These are phyloP conservation scores for Micractinium conductrix DNA, from an alignment of 139 green algal species.

Conservation along the genomic window DNA sequence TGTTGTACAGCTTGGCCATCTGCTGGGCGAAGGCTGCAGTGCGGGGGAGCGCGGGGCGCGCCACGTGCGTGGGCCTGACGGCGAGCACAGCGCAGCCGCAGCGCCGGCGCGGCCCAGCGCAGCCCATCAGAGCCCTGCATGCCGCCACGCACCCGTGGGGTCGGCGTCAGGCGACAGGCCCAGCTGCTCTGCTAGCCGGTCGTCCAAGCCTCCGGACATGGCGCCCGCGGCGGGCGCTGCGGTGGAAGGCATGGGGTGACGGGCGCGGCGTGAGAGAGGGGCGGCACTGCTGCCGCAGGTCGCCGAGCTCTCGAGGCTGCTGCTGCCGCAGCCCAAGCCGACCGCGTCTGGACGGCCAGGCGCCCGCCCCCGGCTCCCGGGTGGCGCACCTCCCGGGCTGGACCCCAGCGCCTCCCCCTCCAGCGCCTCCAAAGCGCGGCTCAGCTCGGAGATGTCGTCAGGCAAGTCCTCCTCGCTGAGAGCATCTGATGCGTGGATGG, in stretches of 20 bases:
- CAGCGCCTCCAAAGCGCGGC: conserved; percentile 34
- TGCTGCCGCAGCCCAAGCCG: too few species aligned
- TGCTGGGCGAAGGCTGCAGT: conserved; percentile 19
- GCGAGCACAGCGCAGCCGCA: too few species aligned
- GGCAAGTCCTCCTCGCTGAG: conserved; percentile 28
- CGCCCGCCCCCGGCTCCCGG: too few species aligned
- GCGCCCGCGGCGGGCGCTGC: not conserved
- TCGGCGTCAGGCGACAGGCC: conserved; percentile 19
- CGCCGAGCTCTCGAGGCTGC: too few species aligned
- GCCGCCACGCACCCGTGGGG: not conserved
- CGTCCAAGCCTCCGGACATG: conserved; percentile 5
- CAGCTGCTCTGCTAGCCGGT: conserved; percentile 24
- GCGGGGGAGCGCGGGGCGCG: not conserved
- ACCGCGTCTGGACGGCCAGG: too few species aligned
- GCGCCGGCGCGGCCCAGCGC: too few species aligned
- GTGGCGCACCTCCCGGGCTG: conserved; percentile 20
- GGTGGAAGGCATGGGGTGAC: too few species aligned
- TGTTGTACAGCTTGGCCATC: conserved; percentile 56
- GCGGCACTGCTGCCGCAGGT: too few species aligned
- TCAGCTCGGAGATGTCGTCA: conserved; percentile 45
- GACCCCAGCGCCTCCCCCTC: conserved; percentile 34
- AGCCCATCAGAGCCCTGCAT: too few species aligned
- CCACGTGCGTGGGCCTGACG: not conserved
- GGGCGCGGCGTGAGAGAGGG: too few species aligned
- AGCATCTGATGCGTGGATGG: not conserved